Evolutionary conservation across 352 stramenopile genomes (phyloP), one percentile per base, ranked within the genome.

Genomic region (Plasmopara muralis): DNA sequence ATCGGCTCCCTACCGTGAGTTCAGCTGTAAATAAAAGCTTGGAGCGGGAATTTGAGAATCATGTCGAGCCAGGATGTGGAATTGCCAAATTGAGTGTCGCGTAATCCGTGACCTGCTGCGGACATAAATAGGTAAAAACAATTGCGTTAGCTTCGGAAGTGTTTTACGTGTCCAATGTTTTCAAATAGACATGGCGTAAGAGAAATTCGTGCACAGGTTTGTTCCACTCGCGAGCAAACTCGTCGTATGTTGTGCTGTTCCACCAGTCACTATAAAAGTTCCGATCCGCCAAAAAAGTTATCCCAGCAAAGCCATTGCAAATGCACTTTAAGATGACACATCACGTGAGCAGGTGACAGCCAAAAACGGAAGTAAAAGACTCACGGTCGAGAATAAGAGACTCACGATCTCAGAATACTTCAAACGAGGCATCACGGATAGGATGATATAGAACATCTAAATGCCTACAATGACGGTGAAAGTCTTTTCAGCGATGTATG

Each of bases 241-340:
- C 79, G 45, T 87, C 80, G 30, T 88, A 95, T 16, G 95, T 97
- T 28, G 86, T 95, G 55, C 87, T 90, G 76, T 98, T 98, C 95
- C 94, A 99, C 96, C 95, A 99, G 67, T 98, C 95, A 35, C 81
- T 77, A 67, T 98, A 98, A 52, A 98, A 98, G 33, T 96, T 74
- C 4, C 87, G 79, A 57, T 97, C 89, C 0, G 83, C 89, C 46
- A 93, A 83, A 56, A 80, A 89, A 28, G 83, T 94, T 29, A 98
- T 50, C 74, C 98, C 95, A 3, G 95, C 95, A 37, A 97, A 82
- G 3, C 98, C 77, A 62, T 98, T 98, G 49, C 97, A 85, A 61
- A 96, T 95, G 29, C 95, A 87, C 71, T 99, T 93, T 50, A 98
- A 98, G 62, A 98, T 97, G 39, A 85, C 83, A 67, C 98, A 98